These are phyloP conservation scores for Kalanchoe fedtschenkoi DNA, from an alignment of 164 flowering plant species.

Conservation along the genomic window DNA sequence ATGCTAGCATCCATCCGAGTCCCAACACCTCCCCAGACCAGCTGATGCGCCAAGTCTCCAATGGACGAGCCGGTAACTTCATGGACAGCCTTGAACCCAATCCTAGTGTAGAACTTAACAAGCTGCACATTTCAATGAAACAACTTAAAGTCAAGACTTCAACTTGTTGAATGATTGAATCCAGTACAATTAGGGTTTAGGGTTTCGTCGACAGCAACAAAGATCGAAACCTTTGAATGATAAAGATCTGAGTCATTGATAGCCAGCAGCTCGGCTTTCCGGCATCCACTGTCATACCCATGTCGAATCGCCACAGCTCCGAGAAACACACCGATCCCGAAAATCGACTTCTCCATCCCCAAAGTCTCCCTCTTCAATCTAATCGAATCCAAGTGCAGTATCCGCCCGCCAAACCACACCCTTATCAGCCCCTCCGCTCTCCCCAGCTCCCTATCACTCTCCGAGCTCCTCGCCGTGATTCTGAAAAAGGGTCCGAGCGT, in stretches of 20 bases:
- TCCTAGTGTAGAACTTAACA: conserved; percentile 69
- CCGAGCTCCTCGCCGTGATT: conserved; percentile 58
- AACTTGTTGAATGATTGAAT: not conserved
- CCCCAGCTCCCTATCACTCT: conserved; percentile 52
- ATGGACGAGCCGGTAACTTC: conserved; percentile 63
- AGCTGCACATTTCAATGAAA: conserved; percentile 30
- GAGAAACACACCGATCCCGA: conserved; percentile 78
- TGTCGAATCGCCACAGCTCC: conserved; percentile 60
- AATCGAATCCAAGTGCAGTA: conserved; percentile 78
- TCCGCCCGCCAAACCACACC: conserved; percentile 53
- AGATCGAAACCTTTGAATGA: conserved; percentile 59
- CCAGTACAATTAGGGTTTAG: not conserved
- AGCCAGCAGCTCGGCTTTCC: conserved; percentile 75
- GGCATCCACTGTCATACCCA: conserved; percentile 73
- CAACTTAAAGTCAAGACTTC: not conserved
- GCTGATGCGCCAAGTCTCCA: conserved; percentile 51
- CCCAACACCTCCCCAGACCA: conserved; percentile 87
- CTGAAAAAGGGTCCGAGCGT: conserved; percentile 78
- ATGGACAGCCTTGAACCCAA: conserved; percentile 64
- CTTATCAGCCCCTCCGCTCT: conserved; percentile 68
- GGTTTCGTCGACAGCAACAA: not conserved
- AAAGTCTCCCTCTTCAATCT: conserved; percentile 52
- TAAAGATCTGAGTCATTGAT: conserved; percentile 78
- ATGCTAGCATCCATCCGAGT: conserved; percentile 77
- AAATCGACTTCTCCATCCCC: conserved; percentile 66